phyloP scores from a whole-genome alignment of 2,329 filamentous ascomycete genomes.

The Blastomyces silverae region DNA sequence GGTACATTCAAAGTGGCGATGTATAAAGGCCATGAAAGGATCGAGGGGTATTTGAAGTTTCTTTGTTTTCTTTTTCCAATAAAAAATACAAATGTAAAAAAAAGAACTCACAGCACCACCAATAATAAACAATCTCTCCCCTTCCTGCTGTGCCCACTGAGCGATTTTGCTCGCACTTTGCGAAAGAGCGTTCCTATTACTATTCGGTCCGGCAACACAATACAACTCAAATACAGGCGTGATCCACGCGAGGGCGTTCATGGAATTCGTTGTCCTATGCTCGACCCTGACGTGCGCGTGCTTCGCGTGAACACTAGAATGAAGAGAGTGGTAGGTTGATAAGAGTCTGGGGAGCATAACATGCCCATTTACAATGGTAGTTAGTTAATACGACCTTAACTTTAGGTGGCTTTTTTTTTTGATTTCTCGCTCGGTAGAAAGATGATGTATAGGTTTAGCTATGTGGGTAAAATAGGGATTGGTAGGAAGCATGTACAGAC shows the following conservation, averaged over 20 bases:
- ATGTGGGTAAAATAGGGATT: not conserved
- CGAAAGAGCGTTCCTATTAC: slow-evolving; percentile 59
- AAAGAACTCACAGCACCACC: slow-evolving; percentile 68
- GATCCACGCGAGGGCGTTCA: slow-evolving; percentile 79
- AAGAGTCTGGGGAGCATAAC: slow-evolving; percentile 51
- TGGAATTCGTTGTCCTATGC: slow-evolving; percentile 67
- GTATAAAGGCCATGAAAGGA: not conserved
- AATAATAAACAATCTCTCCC: slow-evolving; percentile 92
- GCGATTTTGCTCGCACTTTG: slow-evolving; percentile 83
- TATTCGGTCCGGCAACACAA: slow-evolving; percentile 74
- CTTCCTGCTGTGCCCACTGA: slow-evolving; percentile 85
- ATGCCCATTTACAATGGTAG: slow-evolving; percentile 14
- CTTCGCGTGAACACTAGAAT: slow-evolving; percentile 76
- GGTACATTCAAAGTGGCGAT: not conserved
- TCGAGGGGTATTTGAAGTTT: not conserved
- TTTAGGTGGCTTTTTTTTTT: slow-evolving; percentile 13
- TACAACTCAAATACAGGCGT: slow-evolving; percentile 92
- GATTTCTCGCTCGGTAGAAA: slow-evolving; percentile 5
- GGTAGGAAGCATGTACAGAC: slow-evolving; percentile 31
- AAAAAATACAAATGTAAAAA: not conserved
- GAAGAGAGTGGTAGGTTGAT: slow-evolving; percentile 76
- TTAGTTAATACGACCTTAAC: slow-evolving; percentile 1
- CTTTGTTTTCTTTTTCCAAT: not conserved
- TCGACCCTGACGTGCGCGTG: slow-evolving; percentile 80
- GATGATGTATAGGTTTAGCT: not conserved